Base-by-base conservation (phyloP, 2,329 filamentous ascomycete species). In the Nemania bipapillata region DNA sequence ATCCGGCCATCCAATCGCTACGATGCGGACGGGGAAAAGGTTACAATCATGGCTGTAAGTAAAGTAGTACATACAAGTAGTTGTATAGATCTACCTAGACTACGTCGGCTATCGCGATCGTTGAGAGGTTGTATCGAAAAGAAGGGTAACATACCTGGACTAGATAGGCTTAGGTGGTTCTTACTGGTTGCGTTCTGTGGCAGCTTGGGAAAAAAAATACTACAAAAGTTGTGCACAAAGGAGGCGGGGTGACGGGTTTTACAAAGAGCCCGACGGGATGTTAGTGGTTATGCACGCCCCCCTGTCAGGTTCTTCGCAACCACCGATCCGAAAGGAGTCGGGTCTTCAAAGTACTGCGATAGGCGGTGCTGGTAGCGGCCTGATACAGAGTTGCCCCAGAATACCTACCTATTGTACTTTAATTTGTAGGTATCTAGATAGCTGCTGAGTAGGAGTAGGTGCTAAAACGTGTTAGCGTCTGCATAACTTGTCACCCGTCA, bases 181-280 rank as follows among this genome's bases (percentile, higher is more conserved):
- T n/a, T 12, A 17, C 40, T 45, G 17, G 12, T 45, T 12, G 12
- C 15, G 37, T 40, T 40, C 6, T 3, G 8, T 9, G 5, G 22
- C 24, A 53, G 20, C 7, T 7, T 5, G n/a, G 20, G 24, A 47
- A 22, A n/a, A 5, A 9, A 40, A 15, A 50, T 26, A 30, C 28
- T 28, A n/a, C 5, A 12, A 32, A 26, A 40, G 53, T 37, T 56
- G 26, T 56, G 53, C 32, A 26, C 28, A 26, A 40, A 35, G 52
- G 11, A n/a, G 20, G 53, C 70, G 68, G 70, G 65, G 62, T 66
- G 68, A 56, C 70, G 70, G 70, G 64, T 40, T 70, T 5, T 68
- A 66, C 45, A 28, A 72, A 50, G 59, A 70, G 59, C 59, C 70
- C 70, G 70, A 70, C 70, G 63, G 64, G 58, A 58, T 37, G 47